Evolutionary conservation across 1,284 basidiomycete genomes (phyloP), one percentile per base, ranked within the genome.

Genomic region (Mycocalia duriaeana): DNA sequence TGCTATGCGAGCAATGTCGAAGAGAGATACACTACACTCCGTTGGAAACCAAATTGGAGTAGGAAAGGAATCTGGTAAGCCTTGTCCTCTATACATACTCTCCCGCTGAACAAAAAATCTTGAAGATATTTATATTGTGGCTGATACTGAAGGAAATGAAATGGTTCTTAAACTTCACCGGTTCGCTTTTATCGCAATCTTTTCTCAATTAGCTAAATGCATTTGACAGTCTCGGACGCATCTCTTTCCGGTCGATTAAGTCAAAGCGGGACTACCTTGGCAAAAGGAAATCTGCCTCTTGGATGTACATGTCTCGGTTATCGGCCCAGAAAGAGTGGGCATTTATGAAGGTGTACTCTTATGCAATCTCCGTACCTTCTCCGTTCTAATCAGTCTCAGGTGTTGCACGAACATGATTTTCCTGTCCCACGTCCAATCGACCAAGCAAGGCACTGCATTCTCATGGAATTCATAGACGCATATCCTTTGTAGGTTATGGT

Each of bases 271-370:
- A 99, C 65, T 99, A 99, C 66, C 75, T 99, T 55, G 92, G 94
- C 24, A 96, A 95, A 66, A 81, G 95, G 31, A 93, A 93, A 68
- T 92, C 89, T 26, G 94, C 94, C 0, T 95, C 91, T 24, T 99
- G 95, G 95, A 97, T 99, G 94, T 99, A 97, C 70, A 94, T 99
- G 91, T 95, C 92, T 45, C 82, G 95, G 23, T 70, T 99, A 40
- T 89, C 94, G 8, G 95, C 95, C 4, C 87, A 95, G 69, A 98
- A 98, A 65, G 95, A 99, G 65, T 99, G 86, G 76, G 91, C 92
- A 0, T 99, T 98, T 65, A 96, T 99, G 93, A 96, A 96, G 78
- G 93, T 91, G 26, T 59, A 61, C 16, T 39, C 20, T 39, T 28
- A 41, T 23, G 16, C 13, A 5, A 19, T 19, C 44, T 19, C 25